Evolutionary conservation across 306 rosid genomes (phyloP).

Genomic region (apple (Malus domestica)): DNA sequence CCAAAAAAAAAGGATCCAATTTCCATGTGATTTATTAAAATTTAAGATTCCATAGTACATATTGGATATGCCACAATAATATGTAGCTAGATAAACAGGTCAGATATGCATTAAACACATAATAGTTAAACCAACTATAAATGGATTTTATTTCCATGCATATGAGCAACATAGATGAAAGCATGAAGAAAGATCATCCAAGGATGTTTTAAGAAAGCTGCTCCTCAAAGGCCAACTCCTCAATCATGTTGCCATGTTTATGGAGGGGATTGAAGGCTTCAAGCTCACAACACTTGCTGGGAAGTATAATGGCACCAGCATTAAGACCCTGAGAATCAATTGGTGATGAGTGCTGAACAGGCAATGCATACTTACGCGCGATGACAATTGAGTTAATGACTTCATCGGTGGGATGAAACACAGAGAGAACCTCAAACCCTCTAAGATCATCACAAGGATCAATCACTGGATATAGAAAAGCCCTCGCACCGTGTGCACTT

Average conservation of each 20-base stretch:
- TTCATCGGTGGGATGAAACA: constrained; percentile 78
- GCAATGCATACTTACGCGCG: constrained; percentile 42
- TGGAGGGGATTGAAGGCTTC: constrained; percentile 48
- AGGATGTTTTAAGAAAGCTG: constrained; percentile 15
- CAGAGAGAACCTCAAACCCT: constrained; percentile 70
- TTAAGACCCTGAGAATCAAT: constrained; percentile 24
- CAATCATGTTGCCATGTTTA: constrained; percentile 43
- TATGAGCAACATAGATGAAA: neutral
- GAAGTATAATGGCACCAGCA: constrained; percentile 22
- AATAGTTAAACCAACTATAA: neutral
- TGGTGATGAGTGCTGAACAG: constrained; percentile 14
- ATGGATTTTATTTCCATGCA: constrained; percentile 10
- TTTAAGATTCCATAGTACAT: neutral
- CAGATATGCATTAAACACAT: constrained; percentile 8
- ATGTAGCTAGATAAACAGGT: neutral
- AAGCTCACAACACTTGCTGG: constrained; percentile 56
- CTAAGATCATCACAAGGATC: constrained; percentile 54
- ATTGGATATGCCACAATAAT: neutral
- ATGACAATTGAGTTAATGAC: constrained; percentile 70
- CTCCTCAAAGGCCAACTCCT: constrained; percentile 52
- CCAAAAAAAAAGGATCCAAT: neutral
- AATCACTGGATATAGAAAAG: constrained; percentile 77
- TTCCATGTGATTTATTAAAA: constrained; percentile 1
- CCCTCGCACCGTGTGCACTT: constrained; percentile 88
- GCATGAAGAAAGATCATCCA: neutral